A percentile compares a stretch with the other conserved stretches of the same genome.
phyloP scores from a whole-genome alignment of 1,139 yeast species.

The Hansenula lynferdii region DNA sequence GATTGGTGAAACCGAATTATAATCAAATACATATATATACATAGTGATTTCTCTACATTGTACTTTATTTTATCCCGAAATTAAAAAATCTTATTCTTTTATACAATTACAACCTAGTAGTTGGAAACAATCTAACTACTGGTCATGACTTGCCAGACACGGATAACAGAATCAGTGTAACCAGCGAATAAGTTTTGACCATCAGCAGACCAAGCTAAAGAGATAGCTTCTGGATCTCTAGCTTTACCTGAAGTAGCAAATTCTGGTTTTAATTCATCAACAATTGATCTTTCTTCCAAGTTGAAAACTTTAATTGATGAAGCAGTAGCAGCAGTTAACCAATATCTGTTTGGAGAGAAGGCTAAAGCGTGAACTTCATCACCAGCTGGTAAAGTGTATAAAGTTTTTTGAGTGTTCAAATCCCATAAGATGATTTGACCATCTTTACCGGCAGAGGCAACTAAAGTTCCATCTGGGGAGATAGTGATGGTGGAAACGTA shows the following conservation, averaged over 20 bases:
- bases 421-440: constrained; percentile 99
- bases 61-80: too few relatives aligned
- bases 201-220: constrained; percentile 99
- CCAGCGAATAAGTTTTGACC: constrained; percentile 99
- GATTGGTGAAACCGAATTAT: constrained; percentile 40
- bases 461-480: constrained; percentile 99
- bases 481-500: constrained; percentile 96
- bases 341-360: constrained; percentile 99
- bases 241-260: constrained; percentile 82
- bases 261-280: constrained; percentile 99
- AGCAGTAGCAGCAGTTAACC: constrained; percentile 99
- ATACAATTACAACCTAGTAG: constrained; percentile 1
- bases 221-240: constrained; percentile 97
- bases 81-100: too few relatives aligned
- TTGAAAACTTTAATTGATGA: constrained; percentile 98
- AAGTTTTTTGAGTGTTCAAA: constrained; percentile 80
- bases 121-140: constrained; percentile 16
- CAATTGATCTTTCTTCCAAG: constrained; percentile 92
- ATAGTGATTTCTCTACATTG: too few relatives aligned
- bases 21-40: not conserved
- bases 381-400: constrained; percentile 93
- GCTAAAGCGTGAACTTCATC: constrained; percentile 98
- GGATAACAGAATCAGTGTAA: constrained; percentile 98
- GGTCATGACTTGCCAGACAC: constrained; percentile 99
- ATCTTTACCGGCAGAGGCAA: constrained; percentile 99